A percentile compares a stretch with the other conserved stretches of the same genome.
phyloP scores from a whole-genome alignment of 1,284 basidiomycete species.

The Trametes versicolor region DNA sequence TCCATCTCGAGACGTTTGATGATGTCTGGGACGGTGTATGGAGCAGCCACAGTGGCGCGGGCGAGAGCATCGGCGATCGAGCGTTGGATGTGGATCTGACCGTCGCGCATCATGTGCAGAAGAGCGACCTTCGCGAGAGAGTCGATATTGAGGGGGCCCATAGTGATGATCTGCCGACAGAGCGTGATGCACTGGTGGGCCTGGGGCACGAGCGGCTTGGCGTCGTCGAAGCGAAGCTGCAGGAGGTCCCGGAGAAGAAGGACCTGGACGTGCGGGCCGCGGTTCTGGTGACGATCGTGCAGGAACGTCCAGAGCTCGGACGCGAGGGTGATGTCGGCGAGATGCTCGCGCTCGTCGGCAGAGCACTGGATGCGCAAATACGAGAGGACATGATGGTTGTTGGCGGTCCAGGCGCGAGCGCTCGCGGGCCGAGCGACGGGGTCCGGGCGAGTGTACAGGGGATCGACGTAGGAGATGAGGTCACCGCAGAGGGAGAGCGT shows the following conservation, averaged over 20 bases:
- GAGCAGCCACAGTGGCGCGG: neutral
- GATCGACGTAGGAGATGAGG: conserved; percentile 10
- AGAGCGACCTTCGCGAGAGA: conserved; percentile 19
- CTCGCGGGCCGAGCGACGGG: neutral
- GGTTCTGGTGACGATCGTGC: conserved; percentile 16
- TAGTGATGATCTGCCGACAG: conserved; percentile 26
- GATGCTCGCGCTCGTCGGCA: conserved; percentile 10
- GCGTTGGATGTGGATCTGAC: conserved; percentile 16
- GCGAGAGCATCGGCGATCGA: conserved; percentile 19
- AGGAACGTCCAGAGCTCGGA: conserved; percentile 17
- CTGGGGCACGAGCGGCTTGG: conserved; percentile 12
- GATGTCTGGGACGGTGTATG: conserved; percentile 10
- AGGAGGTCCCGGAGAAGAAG: conserved; percentile 27
- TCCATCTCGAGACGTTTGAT: conserved; percentile 24
- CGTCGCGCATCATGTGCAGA: conserved; percentile 19
- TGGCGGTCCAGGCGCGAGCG: conserved; percentile 1
- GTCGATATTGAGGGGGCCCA: conserved; percentile 22
- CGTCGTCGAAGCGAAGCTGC: neutral
- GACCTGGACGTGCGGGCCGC: conserved; percentile 28
- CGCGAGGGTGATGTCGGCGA: neutral
- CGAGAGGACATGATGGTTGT: conserved; percentile 2
- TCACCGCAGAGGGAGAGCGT: conserved; percentile 11
- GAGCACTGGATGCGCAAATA: conserved; percentile 15
- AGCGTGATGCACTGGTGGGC: conserved; percentile 2
- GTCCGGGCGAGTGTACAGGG: neutral